Evolutionary conservation across 2,329 filamentous ascomycete genomes (phyloP), one percentile per base, ranked within the genome.

Genomic region (Sordariomycetes sp.): DNA sequence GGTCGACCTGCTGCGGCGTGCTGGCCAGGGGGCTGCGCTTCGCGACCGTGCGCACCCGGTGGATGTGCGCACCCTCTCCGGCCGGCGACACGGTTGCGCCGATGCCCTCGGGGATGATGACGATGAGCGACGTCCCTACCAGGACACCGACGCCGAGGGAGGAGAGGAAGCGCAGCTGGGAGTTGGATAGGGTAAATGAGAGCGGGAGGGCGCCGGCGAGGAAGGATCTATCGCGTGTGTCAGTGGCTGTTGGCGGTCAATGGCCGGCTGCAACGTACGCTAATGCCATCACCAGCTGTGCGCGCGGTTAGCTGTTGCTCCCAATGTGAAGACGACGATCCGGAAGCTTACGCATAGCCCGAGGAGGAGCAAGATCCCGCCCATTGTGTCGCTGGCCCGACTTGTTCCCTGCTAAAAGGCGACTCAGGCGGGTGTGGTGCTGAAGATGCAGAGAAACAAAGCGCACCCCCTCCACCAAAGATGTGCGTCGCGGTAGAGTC

Each of bases 31-130:
- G 57, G 21, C 46, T 50, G 39, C 58, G 45, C 36, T 46, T 53
- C 30, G 53, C 44, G 18, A 61, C 35, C 20, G 44, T 51, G 37
- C 55, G 46, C 12, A 51, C 42, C 36, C 51, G 51, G 44, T 62
- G 61, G 33, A 57, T 45, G 30, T 65, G 60, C 8, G 55, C 42
- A 6, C 54, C 45, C 37, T 63, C 54, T n/a, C n/a, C n/a, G 3
- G 59, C 57, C 3, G 70, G 54, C 3, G 61, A 57, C 46, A 92
- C 86, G 37, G 95, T 72, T 4, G 92, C 90, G 54, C 95, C 88
- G 39, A 96, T 81, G 24, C 92, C 92, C 58, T 98, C 92, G 1
- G 92, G 92, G 49, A 98, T 94, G 51, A 98, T 96, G 21, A 98
- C 87, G 43, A 96, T 90, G 43, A 98, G 72, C 2, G 90, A 90